Evolutionary conservation across 768 basidiomycete genomes (phyloP).

Genomic region (Suillus ampliporus): DNA sequence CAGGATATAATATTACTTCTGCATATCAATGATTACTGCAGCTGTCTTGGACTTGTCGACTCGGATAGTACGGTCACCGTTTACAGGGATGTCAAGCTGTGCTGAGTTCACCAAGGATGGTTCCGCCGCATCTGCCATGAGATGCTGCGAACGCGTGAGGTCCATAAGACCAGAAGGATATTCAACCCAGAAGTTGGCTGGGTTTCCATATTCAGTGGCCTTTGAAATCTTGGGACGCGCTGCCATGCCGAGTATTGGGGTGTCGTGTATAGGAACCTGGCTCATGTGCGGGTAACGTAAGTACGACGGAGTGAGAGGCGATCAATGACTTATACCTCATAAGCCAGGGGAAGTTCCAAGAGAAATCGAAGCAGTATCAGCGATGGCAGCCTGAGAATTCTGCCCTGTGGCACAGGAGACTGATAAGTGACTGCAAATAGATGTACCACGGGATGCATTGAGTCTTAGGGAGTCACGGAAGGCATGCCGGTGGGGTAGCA

Average conservation of each 20-base stretch:
- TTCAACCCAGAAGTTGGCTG: slow-evolving; percentile 68
- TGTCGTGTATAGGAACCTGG: slow-evolving; percentile 38
- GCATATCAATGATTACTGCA: slow-evolving; percentile 74
- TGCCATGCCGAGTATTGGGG: slow-evolving; percentile 51
- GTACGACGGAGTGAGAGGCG: slow-evolving; percentile 7
- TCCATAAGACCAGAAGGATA: slow-evolving; percentile 70
- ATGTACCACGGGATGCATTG: not conserved
- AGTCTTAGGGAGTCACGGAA: not conserved
- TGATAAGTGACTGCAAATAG: slow-evolving; percentile 13
- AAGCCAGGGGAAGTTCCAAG: slow-evolving; percentile 5
- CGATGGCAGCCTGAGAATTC: slow-evolving; percentile 15
- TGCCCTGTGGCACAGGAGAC: slow-evolving; percentile 6
- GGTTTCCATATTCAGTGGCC: slow-evolving; percentile 60
- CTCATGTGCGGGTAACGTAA: slow-evolving; percentile 24
- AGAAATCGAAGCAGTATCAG: not conserved
- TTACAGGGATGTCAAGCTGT: slow-evolving; percentile 61
- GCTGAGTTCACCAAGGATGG: slow-evolving; percentile 38
- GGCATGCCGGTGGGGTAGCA: not conserved
- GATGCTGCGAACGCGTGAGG: slow-evolving; percentile 54
- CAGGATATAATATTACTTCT: slow-evolving; percentile 55
- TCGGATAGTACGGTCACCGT: slow-evolving; percentile 56
- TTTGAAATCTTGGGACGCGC: slow-evolving; percentile 49
- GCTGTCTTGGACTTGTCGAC: slow-evolving; percentile 56
- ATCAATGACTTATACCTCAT: slow-evolving; percentile 13
- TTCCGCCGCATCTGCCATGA: slow-evolving; percentile 33